phyloP scores from a whole-genome alignment of 805 yeast genomes.

The Suhomyces tanzawaensis region DNA sequence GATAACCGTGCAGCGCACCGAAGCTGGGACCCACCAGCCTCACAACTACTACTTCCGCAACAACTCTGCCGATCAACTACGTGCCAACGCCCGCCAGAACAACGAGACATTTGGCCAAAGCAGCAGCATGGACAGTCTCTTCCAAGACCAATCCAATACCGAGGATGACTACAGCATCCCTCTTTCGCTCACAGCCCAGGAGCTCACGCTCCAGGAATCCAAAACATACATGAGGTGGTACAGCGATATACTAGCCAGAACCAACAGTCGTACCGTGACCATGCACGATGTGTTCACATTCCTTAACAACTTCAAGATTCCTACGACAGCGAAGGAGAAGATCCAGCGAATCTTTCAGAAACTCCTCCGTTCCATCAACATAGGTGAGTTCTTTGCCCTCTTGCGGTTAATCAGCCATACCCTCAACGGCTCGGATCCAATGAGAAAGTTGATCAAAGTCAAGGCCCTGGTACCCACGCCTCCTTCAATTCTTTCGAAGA shows the following conservation, averaged over 20 bases:
- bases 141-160: conserved; percentile 10
- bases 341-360: conserved; percentile 52
- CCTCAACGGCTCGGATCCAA: conserved; percentile 52
- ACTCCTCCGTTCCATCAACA: conserved; percentile 59
- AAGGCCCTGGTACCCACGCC: conserved; percentile 77
- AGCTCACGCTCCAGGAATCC: conserved; percentile 73
- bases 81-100: not conserved
- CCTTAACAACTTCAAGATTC: conserved; percentile 70
- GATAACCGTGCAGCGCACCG: too few species aligned
- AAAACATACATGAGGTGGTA: conserved; percentile 93
- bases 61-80: conserved; percentile 14
- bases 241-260: conserved; percentile 73
- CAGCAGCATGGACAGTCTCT: conserved; percentile 12
- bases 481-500: conserved; percentile 66
- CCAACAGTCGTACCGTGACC: conserved; percentile 62
- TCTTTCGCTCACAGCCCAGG: conserved; percentile 60
- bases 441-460: conserved; percentile 49
- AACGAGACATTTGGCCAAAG: conserved; percentile 5
- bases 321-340: conserved; percentile 47
- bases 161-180: conserved; percentile 49
- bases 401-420: conserved; percentile 77
- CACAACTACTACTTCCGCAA: conserved; percentile 10
- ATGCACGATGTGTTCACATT: conserved; percentile 78
- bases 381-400: conserved; percentile 89
- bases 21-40: conserved; percentile 17